Base-by-base conservation (phyloP, 2,329 filamentous ascomycete species). In the Penicillium sp. region DNA sequence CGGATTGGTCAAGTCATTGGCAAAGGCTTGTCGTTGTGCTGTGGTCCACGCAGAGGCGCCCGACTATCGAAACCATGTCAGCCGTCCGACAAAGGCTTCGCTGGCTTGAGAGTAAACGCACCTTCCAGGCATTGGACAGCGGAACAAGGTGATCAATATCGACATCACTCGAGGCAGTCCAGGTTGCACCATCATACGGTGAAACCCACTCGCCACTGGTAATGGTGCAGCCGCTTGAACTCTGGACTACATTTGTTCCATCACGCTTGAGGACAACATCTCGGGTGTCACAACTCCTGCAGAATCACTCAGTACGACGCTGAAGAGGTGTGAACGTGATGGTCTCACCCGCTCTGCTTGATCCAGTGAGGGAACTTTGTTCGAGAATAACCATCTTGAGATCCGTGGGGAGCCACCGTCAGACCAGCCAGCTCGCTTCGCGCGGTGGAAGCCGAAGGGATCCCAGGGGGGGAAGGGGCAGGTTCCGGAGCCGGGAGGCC, bases 131-230 rank as follows among this genome's bases (percentile, higher is more conserved):
- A 69, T 93, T 91, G 71, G 88, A 88, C 60, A 96, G 74, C 0
- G 91, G 90, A 2, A 96, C 89, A 77, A 95, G 82, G 73, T 95
- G 91, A 73, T 95, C 91, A 60, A 95, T 94, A 66, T 94, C 90
- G 1, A 95, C 74, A 66, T 93, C 89, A 18, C 81, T 83, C 1
- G 89, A 84, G 0, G 80, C 78, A 0, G 85, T 88, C 88, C 89
- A 92, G 1, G 81, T 86, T 0, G 78, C 87, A 16, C 89, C 90
- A 69, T 94, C 91, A 71, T 90, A 95, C 0, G 89, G 88, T 37
- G 85, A 88, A 41, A 73, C 75, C 91, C 91, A 95, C 0, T 78
- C 81, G 4, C 91, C 91, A 3, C 84, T 85, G 0, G 82, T 87
- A 0, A 89, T 75, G 1, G 82, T 76, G 74, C 91, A 96, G 36